Evolutionary conservation across 345 rosid species (phyloP).

Genomic region (Murraya koenigii): DNA sequence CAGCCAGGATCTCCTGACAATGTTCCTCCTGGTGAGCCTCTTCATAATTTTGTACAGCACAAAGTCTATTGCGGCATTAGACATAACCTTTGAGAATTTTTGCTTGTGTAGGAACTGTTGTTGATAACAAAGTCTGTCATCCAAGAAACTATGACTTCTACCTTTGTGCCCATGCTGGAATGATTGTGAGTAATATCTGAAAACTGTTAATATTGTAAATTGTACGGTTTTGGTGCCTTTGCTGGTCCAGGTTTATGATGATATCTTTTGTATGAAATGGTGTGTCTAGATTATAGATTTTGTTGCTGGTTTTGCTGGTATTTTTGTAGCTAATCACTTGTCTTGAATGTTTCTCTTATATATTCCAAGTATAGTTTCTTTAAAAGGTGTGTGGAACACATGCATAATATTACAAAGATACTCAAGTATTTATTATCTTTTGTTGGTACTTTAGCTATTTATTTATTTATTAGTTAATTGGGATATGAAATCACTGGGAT

Average conservation of each 20-base stretch:
- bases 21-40: slow-evolving; percentile 76
- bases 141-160: slow-evolving; percentile 79
- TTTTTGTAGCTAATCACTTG: not conserved
- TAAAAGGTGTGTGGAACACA: not conserved
- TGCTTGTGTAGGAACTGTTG: slow-evolving; percentile 52
- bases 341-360: not conserved
- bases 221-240: not conserved
- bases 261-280: too few relatives aligned
- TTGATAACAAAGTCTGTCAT: slow-evolving; percentile 75
- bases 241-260: not conserved
- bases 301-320: not conserved
- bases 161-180: slow-evolving; percentile 90
- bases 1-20: slow-evolving; percentile 60
- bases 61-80: not conserved
- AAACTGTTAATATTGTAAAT: not conserved
- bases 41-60: not conserved
- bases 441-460: not conserved
- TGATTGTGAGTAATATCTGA: slow-evolving; percentile 59
- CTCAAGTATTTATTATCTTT: not conserved
- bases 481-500: not conserved
- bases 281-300: not conserved
- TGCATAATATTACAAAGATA: too few relatives aligned
- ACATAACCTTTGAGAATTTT: not conserved
- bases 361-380: not conserved
- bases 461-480: too few relatives aligned